Conservation (phyloP, 2,329 filamentous ascomycete species). For the Rutstroemia sp. region DNA sequence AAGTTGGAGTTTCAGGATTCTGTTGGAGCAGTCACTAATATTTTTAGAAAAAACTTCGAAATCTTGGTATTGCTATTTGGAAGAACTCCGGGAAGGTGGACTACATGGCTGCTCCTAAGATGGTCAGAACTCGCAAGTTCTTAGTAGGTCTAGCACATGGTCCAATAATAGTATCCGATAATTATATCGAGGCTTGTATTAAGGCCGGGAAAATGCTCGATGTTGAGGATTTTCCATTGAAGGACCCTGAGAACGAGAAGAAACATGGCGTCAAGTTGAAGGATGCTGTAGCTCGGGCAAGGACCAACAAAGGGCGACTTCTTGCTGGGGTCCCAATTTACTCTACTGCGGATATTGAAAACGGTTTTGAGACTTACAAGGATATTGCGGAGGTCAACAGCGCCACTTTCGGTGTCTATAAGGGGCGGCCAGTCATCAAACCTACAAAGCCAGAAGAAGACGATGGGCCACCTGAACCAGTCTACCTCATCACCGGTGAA, state of each 20-base stretch:
- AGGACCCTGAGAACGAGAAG: conserved; percentile 67
- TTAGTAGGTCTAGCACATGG: conserved; percentile 78
- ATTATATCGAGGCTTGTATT: conserved; percentile 73
- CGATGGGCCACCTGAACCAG: conserved; percentile 55
- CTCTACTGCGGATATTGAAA: conserved; percentile 71
- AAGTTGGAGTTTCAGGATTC: conserved; percentile 31
- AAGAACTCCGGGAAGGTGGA: conserved; percentile 70
- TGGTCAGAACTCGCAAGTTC: conserved; percentile 91
- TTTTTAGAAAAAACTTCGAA: conserved; percentile 68
- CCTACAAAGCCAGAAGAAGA: conserved; percentile 55
- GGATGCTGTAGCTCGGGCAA: conserved; percentile 62
- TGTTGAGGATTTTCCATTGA: conserved; percentile 58
- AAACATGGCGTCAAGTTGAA: conserved; percentile 62
- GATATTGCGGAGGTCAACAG: conserved; percentile 85
- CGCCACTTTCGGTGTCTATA: conserved; percentile 72
- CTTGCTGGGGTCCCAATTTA: conserved; percentile 73
- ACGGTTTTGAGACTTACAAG: conserved; percentile 78
- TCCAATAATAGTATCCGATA: conserved; percentile 66
- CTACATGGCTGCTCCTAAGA: conserved; percentile 77
- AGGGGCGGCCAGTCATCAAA: conserved; percentile 48
- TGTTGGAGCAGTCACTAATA: conserved; percentile 11
- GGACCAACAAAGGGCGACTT: conserved; percentile 68
- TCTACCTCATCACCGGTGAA: conserved; percentile 74
- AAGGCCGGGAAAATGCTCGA: conserved; percentile 58
- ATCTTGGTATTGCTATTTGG: conserved; percentile 74